phyloP scores from a whole-genome alignment of 805 yeast genomes.

The Pichia nakasei region DNA sequence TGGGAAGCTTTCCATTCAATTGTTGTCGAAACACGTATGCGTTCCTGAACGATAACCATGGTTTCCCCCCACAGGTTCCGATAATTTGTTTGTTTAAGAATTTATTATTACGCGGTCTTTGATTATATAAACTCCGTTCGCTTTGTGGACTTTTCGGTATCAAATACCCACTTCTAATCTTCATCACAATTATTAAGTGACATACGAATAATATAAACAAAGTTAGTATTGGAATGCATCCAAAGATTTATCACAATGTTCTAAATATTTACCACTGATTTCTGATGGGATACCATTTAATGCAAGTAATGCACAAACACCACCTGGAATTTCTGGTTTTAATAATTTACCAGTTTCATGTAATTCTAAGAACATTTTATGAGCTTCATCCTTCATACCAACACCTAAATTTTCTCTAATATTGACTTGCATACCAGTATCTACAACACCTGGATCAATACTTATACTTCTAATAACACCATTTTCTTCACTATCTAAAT shows the following conservation, averaged over 20 bases:
- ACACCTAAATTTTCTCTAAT: conserved; percentile 59
- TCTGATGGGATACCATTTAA: conserved; percentile 45
- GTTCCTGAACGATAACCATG: no score
- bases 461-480: conserved; percentile 45
- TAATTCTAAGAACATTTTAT: conserved; percentile 56
- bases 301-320: conserved; percentile 61
- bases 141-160: no score
- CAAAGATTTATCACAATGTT: conserved; percentile 29
- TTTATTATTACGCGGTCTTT: no score
- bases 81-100: no score
- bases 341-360: conserved; percentile 50
- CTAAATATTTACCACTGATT: conserved; percentile 59
- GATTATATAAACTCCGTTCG: no score
- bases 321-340: conserved; percentile 65
- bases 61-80: no score
- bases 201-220: no score
- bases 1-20: no score
- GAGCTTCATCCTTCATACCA: conserved; percentile 53
- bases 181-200: no score
- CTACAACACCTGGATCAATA: conserved; percentile 92
- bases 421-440: conserved; percentile 78
- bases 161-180: no score
- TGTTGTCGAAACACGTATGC: no score
- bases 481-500: conserved; percentile 61
- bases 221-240: conserved; percentile 1